A percentile compares a stretch with the other conserved stretches of the same genome.
Conservation (phyloP, 2,329 filamentous ascomycete genomes). For the Bipolaris sorokiniana region DNA sequence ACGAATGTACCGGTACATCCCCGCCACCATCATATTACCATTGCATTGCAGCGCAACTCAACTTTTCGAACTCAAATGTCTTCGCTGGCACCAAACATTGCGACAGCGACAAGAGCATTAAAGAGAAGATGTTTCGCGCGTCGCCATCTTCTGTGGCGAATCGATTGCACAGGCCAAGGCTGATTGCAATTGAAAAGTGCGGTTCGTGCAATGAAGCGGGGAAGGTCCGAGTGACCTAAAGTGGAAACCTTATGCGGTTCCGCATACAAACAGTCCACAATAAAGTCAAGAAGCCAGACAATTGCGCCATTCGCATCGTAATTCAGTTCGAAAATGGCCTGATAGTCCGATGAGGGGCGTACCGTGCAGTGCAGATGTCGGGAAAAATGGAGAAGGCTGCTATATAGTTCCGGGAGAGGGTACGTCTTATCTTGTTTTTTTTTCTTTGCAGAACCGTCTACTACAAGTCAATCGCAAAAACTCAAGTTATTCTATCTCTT, state of each 20-base stretch:
- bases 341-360: conserved; percentile 18
- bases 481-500: neutral
- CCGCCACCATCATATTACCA: too few species aligned
- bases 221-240: conserved; percentile 21
- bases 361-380: neutral
- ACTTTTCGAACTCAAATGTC: too few species aligned
- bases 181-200: neutral
- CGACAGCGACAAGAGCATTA: neutral
- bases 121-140: neutral
- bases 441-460: neutral
- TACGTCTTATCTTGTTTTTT: neutral
- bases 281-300: conserved; percentile 6
- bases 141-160: neutral
- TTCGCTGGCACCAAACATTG: neutral
- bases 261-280: conserved; percentile 18
- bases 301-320: conserved; percentile 17
- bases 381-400: neutral
- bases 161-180: neutral
- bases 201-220: conserved; percentile 11
- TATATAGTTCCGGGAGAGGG: neutral
- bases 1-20: too few species aligned
- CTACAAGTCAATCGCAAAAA: neutral
- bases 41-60: too few species aligned
- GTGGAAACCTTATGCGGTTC: conserved; percentile 23
- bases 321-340: conserved; percentile 12